Base-by-base conservation (phyloP, 1,139 yeast species). In the Yamadazyma oceani region DNA sequence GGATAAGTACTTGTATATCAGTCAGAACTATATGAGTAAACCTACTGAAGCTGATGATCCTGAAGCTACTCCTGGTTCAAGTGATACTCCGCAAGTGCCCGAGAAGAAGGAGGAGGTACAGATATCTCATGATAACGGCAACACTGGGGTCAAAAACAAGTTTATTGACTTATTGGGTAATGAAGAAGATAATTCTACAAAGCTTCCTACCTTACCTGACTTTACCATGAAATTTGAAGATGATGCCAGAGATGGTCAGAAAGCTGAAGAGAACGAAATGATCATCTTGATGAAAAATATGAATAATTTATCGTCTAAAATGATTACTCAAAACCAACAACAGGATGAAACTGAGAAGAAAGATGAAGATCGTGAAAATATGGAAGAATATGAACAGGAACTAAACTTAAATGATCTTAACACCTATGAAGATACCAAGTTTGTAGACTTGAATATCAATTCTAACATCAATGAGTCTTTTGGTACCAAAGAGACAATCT, bases 261-360 rank as follows among this genome's bases (percentile, higher is more conserved):
- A 17, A 53, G 69, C 68, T 25, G 73, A 72, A 31, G 80, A 80
- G 39, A 78, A 78, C 26, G 88, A 83, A 46, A 73, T 85, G 58
- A 73, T 87, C 15, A 79, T 86, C 10, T 80, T 89, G 26, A 73
- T 92, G 67, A 75, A 84, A 49, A 87, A 95, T 44, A 89, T 90
- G 95, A 92, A 92, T 60, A 77, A 88, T 43, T 67, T 92, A 35
- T 84, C 95, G 49, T 81, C 88, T 41, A 80, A 90, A 49, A 85
- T 92, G 85, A 77, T 88, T 45, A 75, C 77, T 42, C 40, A 40
- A 11, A 65, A 66, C 54, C 36, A 43, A 4, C 34, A 35, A 23
- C 32, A 30, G 33, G 43, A 27, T 26, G 21, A 31, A 16, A 14
- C 16, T 2, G 34, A 36, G n/a, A 32, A 35, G 7, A 39, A 29